Base-by-base conservation (phyloP, 305 asterid species). In the Salvia sclarea region DNA sequence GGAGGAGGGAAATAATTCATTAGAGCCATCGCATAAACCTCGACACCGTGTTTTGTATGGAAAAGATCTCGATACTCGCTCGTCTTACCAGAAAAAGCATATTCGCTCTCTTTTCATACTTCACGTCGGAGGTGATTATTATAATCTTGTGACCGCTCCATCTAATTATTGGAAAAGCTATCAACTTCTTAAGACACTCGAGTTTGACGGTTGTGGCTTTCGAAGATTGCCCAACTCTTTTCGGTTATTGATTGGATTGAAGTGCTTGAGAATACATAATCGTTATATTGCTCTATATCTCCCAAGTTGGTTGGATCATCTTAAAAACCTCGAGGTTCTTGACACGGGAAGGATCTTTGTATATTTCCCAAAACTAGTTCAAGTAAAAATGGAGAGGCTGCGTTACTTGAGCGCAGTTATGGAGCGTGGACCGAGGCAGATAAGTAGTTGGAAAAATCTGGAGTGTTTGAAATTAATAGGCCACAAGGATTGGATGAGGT, bases 301-400 rank as follows among this genome's bases (percentile, higher is more conserved):
- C 7, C 66, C 66, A 1, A 21, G 8, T 3, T 61, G 66, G 53
- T 13, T 61, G 18, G 38, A 61, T 22, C 9, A 0, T 3, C 53
- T 61, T 14, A 61, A 21, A 13, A 61, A 61, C 13, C 66, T 61
- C 8, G 66, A 61, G 33, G 0, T 61, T 6, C 53, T 61, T 2
- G 31, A 28, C 33, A 28, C n/a, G 20, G 35, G 9, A 61, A 0
- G 20, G 3, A 3, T 18, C 38, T 0, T 7, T 56, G 24, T 3
- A 31, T n/a, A n/a, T 14, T 6, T 56, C 43, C 24, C 14, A 2
- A 31, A 13, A 10, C 40, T 61, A 24, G 40, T 54, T 1, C 53
- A 61, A 54, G 13, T 61, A 12, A 7, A n/a, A n/a, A n/a, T n/a
- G n/a, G n/a, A n/a, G n/a, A n/a, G n/a, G n/a, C n/a, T n/a, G n/a